These are phyloP conservation scores for Pontederia paniculata DNA, from an alignment of 176 grass and related monocot genomes.

Conservation along the genomic window DNA sequence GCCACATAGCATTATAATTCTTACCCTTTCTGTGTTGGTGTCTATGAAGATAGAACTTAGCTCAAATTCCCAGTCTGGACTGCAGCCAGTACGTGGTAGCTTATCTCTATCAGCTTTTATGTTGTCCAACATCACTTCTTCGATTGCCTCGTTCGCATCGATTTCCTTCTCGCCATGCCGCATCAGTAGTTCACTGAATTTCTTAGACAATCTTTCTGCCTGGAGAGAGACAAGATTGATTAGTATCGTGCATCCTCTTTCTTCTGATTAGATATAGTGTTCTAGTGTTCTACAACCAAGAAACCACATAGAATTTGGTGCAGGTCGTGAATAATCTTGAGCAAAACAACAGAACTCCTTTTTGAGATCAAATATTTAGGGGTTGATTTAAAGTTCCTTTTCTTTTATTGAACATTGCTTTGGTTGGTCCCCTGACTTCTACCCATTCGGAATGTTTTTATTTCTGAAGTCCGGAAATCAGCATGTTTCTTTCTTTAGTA, in stretches of 20 bases:
- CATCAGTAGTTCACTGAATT: conserved; percentile 36
- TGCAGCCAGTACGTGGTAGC: conserved; percentile 40
- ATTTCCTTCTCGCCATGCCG: conserved; percentile 20
- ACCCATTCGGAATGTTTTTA: too few species aligned
- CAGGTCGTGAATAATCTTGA: too few species aligned
- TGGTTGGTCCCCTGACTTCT: too few species aligned
- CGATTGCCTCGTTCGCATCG: conserved; percentile 46
- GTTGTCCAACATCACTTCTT: conserved; percentile 52
- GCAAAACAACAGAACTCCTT: too few species aligned
- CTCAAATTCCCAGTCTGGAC: conserved; percentile 51
- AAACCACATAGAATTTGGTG: not conserved
- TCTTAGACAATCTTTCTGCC: conserved; percentile 42
- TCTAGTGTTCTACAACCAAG: not conserved
- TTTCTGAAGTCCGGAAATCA: too few species aligned
- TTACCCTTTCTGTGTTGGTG: conserved; percentile 35
- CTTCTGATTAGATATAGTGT: not conserved
- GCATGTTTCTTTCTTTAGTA: too few species aligned
- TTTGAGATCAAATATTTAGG: too few species aligned
- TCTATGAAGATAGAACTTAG: conserved; percentile 74
- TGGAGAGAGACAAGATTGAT: conserved; percentile 18
- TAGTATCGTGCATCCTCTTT: not conserved
- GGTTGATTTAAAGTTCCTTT: too few species aligned
- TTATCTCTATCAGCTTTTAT: conserved; percentile 36
- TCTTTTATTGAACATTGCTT: too few species aligned
- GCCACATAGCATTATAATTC: not conserved